Evolutionary conservation across 495 filamentous ascomycete genomes (phyloP).

Genomic region (Aspergillus hancockii): DNA sequence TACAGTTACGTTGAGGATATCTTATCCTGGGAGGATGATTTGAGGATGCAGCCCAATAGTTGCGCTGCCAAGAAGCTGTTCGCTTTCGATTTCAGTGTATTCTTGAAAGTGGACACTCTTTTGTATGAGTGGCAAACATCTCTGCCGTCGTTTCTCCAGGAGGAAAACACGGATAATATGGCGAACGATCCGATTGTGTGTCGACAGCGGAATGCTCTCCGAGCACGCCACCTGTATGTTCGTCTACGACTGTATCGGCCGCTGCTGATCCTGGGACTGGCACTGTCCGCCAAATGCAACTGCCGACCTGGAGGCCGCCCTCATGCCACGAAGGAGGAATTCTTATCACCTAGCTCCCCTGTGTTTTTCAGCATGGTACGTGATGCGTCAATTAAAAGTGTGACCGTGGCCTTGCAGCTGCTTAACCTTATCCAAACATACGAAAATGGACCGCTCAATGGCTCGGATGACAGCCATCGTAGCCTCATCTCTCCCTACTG

Average conservation of each 20-base stretch:
- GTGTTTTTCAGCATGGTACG: conserved; percentile 10
- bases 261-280: conserved; percentile 12
- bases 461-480: not conserved
- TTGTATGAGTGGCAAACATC: conserved; percentile 10
- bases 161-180: not conserved
- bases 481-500: conserved; percentile 12
- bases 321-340: conserved; percentile 8
- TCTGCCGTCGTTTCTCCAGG: conserved; percentile 11
- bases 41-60: conserved; percentile 5
- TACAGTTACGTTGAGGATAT: conserved; percentile 20
- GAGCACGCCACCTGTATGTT: conserved; percentile 19
- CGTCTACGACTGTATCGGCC: conserved; percentile 23
- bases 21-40: conserved; percentile 14
- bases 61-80: conserved; percentile 20
- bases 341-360: conserved; percentile 8
- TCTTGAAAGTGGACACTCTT: conserved; percentile 13
- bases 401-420: conserved; percentile 12
- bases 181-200: conserved; percentile 9
- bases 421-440: conserved; percentile 5
- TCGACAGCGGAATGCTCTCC: conserved; percentile 16
- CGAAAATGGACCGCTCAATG: conserved; percentile 7
- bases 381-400: conserved; percentile 18
- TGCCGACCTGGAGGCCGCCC: conserved; percentile 6
- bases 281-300: conserved; percentile 12
- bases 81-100: conserved; percentile 7